Base-by-base conservation (phyloP, 257 asterid species). In the Solanum virginianum region DNA sequence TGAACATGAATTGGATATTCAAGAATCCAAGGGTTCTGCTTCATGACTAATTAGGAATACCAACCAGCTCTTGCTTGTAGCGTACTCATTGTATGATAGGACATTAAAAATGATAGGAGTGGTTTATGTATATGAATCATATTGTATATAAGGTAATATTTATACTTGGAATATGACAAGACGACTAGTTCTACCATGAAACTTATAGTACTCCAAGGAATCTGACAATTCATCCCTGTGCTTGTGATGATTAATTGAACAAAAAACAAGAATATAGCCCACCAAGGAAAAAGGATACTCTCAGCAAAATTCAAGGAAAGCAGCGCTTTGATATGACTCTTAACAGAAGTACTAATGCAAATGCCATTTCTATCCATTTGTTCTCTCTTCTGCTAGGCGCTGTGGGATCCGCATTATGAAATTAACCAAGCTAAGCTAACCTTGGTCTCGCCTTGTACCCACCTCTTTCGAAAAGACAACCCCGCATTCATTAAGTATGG, bases 1-100 rank as follows among this genome's bases (percentile, higher is more conserved):
- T 2, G 97, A 96, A 89, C 98, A 94, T 89, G 92, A 96, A 89
- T 89, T 96, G 66, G 98, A 93, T 88, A 79, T 92, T 83, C 98
- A 93, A 85, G 91, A 91, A 86, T 86, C 93, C 26, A 84, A 91
- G 65, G 92, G 93, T 83, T 90, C 94, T 15, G 93, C 97, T 88
- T 93, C 97, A 84, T 93, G 89, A 86, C 74, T 60, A n/a, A 4
- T 24, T 10, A 18, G 70, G 18, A 60, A 20, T 47, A 65, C 68
- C 15, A 2, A n/a, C 26, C 22, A 17, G 71, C 59, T 70, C 32
- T 26, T 66, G 39, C 39, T 14, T 56, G 39, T 36, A 84, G 20
- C 81, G 79, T 53, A 29, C 16, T 57, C 51, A 29, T 54, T 29
- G 83, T 80, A 17, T 57, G 55, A 51, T 8, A 82, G 60, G 45